phyloP scores from a whole-genome alignment of 2,329 filamentous ascomycete species.

The Penicillium sp. region DNA sequence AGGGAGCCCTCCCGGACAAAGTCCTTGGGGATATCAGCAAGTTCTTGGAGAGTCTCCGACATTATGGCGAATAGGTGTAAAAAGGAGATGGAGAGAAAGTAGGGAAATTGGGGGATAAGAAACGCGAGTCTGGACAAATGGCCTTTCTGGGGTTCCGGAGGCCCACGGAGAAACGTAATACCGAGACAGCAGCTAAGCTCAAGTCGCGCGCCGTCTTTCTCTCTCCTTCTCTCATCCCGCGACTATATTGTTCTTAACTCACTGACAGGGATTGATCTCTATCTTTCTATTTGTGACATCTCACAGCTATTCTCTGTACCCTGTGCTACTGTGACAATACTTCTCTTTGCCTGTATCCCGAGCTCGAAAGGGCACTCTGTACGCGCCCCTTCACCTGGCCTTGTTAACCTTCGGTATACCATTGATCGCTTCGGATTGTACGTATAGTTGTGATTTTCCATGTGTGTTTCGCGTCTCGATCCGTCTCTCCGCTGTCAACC shows the following conservation, averaged over 20 bases:
- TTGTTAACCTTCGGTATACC: conserved; percentile 11
- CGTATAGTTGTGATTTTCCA: conserved; percentile 35
- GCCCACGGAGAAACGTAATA: not conserved
- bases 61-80: conserved; percentile 27
- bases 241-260: not conserved
- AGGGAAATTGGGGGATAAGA: conserved; percentile 1
- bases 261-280: conserved; percentile 3
- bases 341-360: conserved; percentile 13
- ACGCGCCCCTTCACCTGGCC: conserved; percentile 12
- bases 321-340: conserved; percentile 9
- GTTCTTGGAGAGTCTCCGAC: conserved; percentile 58
- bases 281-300: not conserved
- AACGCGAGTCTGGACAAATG: conserved; percentile 8
- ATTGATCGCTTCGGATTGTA: conserved; percentile 37
- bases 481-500: conserved; percentile 6
- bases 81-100: conserved; percentile 1
- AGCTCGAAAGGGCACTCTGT: conserved; percentile 12
- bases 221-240: conserved; percentile 1
- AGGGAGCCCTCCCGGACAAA: conserved; percentile 50
- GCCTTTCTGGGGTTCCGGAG: conserved; percentile 5
- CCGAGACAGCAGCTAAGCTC: conserved; percentile 6
- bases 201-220: conserved; percentile 1
- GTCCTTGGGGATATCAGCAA: conserved; percentile 55
- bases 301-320: not conserved
- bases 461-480: conserved; percentile 13